Evolutionary conservation across 371 early-diverging fungal species (phyloP).

Genomic region (Zopfochytrium polystomum): DNA sequence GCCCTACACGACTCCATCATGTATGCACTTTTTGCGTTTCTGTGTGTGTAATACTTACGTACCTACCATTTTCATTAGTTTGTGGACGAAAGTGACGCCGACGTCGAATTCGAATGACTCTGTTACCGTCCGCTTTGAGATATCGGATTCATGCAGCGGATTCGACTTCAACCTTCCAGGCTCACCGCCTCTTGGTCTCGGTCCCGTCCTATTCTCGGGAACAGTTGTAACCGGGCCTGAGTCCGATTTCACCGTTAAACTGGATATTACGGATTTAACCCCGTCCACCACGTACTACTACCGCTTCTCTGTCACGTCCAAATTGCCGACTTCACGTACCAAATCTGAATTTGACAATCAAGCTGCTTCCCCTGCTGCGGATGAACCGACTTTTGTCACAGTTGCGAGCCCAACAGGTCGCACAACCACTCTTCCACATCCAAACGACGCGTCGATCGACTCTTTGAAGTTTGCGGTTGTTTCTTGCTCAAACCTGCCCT

Average conservation of each 20-base stretch:
- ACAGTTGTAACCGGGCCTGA: constrained; percentile 22
- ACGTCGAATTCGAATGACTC: constrained; percentile 1
- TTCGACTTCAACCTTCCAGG: constrained; percentile 7
- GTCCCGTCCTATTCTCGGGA: constrained; percentile 3
- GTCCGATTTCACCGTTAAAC: constrained; percentile 39
- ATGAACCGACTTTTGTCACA: neutral
- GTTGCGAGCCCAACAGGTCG: constrained; percentile 27
- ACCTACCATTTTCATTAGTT: neutral
- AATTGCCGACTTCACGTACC: no score
- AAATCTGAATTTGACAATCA: no score
- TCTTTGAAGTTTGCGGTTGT: constrained; percentile 33
- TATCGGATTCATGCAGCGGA: constrained; percentile 13
- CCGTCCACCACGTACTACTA: constrained; percentile 38
- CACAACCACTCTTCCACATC: constrained; percentile 34
- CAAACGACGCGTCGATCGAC: constrained; percentile 12
- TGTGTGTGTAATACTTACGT: neutral
- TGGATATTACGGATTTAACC: constrained; percentile 22
- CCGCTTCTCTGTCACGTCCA: constrained; percentile 26
- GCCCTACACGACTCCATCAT: constrained; percentile 29
- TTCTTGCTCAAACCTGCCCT: constrained; percentile 30
- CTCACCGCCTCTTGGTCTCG: constrained; percentile 11
- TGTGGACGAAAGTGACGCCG: constrained; percentile 7
- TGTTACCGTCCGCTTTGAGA: constrained; percentile 23
- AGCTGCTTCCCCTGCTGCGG: constrained; percentile 2
- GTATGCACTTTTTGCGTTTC: constrained; percentile 10